Conservation (phyloP, 78 protist genomes). For the Creolimax fragrantissima region DNA sequence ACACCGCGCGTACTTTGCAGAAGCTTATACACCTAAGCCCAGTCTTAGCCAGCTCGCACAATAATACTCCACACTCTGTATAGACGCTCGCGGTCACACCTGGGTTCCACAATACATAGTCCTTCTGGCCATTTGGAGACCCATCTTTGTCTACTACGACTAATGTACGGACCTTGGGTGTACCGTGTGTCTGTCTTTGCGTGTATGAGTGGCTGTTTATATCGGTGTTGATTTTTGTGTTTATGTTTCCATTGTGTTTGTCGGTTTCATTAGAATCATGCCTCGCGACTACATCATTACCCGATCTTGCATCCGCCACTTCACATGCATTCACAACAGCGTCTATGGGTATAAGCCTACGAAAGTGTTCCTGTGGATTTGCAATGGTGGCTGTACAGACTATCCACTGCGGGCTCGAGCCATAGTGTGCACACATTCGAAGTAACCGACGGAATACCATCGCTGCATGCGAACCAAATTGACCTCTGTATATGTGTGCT, state of each 20-base stretch:
- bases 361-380: slow-evolving; percentile 24
- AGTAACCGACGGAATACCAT: slow-evolving; percentile 34
- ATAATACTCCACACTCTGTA: background rate
- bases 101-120: slow-evolving; percentile 44
- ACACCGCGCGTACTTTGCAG: slow-evolving; percentile 32
- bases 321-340: no score
- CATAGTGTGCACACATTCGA: slow-evolving; percentile 15
- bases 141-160: slow-evolving; percentile 20
- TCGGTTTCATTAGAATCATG: no score
- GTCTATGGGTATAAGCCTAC: background rate
- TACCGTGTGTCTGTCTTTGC: background rate
- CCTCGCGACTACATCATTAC: no score
- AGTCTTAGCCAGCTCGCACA: background rate
- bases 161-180: background rate
- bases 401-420: background rate
- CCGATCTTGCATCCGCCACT: no score
- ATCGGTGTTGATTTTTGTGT: background rate
- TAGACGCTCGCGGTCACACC: background rate
- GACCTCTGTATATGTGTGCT: slow-evolving; percentile 40
- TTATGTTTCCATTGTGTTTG: background rate
- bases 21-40: slow-evolving; percentile 24
- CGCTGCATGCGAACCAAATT: slow-evolving; percentile 46
- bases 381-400: slow-evolving; percentile 43
- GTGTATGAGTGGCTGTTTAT: background rate
- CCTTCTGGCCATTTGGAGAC: slow-evolving; percentile 16